Percentiles rank a stretch among this genome's conserved stretches.
These are phyloP conservation scores for Asclepias syriaca DNA, from an alignment of 257 asterid genomes.

Conservation along the genomic window DNA sequence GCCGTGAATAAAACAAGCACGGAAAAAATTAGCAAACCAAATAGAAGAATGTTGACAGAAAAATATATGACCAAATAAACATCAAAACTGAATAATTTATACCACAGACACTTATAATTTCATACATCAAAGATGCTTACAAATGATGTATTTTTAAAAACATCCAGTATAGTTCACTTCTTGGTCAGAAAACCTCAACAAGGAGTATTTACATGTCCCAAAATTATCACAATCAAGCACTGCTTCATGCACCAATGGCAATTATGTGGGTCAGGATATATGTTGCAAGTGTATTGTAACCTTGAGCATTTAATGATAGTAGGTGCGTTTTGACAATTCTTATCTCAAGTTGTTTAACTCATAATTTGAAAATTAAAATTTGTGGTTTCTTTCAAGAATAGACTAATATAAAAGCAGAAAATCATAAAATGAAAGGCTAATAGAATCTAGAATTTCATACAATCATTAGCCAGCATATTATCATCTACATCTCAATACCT, in stretches of 20 bases:
- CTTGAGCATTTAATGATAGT: neutral
- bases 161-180: neutral
- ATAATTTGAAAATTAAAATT: neutral
- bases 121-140: neutral
- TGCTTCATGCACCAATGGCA: neutral
- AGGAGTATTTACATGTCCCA: neutral
- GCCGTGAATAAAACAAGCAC: constrained; percentile 20
- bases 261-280: neutral
- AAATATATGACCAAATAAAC: neutral
- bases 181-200: neutral
- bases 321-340: neutral
- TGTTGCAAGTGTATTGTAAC: neutral
- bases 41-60: neutral
- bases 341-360: neutral
- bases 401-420: neutral
- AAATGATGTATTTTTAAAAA: neutral
- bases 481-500: constrained; percentile 40
- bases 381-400: no score
- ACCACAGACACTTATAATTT: neutral
- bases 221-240: neutral
- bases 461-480: neutral
- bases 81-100: neutral
- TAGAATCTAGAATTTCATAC: neutral
- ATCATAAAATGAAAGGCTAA: neutral
- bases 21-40: constrained; percentile 16